These are phyloP conservation scores for Eimeria maxima DNA, from an alignment of 169 alveolate genomes.

Conservation along the genomic window DNA sequence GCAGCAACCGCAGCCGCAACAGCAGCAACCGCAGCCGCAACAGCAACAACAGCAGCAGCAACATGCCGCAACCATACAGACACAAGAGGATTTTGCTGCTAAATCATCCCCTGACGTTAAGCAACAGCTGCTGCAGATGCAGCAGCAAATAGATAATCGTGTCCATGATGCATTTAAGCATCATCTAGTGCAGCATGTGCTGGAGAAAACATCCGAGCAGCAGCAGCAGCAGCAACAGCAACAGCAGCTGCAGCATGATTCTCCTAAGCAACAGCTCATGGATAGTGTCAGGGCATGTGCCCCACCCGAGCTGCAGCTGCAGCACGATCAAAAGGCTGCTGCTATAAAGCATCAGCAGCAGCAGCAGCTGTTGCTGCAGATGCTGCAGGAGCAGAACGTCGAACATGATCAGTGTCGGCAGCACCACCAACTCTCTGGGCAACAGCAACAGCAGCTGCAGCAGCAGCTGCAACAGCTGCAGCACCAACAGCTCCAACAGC, in stretches of 20 bases:
- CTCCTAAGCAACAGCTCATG: conserved; percentile 34
- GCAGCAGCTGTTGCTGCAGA: background rate
- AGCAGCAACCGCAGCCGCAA: too few species aligned
- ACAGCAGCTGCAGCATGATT: too few species aligned
- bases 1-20: background rate
- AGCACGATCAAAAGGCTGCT: background rate
- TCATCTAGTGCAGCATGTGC: conserved; percentile 52
- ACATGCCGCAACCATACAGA: too few species aligned
- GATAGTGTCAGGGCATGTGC: conserved; percentile 50
- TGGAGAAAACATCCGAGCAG: conserved; percentile 6
- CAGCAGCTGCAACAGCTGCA: conserved; percentile 11
- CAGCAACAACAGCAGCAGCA: conserved; percentile 6
- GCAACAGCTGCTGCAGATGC: too few species aligned
- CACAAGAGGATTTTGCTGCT: background rate
- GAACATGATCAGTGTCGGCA: too few species aligned
- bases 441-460: background rate
- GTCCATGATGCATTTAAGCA: background rate
- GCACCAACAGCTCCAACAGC: background rate
- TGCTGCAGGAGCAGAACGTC: too few species aligned
- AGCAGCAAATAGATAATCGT: background rate
- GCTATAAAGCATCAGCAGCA: background rate
- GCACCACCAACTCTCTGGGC: too few species aligned
- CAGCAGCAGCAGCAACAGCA: too few species aligned
- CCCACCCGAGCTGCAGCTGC: conserved; percentile 15
- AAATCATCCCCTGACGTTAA: background rate